Conservation (phyloP, 768 basidiomycete species). For the Pisolithus marmoratus region DNA sequence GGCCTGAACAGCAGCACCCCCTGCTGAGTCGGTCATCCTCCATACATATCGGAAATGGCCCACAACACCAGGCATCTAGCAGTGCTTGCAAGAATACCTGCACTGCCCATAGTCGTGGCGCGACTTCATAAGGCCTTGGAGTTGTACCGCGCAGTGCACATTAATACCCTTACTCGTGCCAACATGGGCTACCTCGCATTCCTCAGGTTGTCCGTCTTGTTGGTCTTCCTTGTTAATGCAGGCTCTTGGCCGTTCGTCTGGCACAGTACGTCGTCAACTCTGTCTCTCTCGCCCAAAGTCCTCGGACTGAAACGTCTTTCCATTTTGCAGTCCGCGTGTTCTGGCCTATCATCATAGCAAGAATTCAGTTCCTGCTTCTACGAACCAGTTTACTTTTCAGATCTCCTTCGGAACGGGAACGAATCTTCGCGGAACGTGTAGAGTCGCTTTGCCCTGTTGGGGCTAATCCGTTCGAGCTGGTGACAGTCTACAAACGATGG, state of each 20-base stretch:
- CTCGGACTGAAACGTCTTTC: too few species aligned
- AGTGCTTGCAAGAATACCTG: constrained; percentile 12
- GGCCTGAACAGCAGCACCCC: too few species aligned
- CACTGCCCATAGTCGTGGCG: background rate
- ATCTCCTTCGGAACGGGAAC: constrained; percentile 25
- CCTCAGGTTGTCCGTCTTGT: constrained; percentile 13
- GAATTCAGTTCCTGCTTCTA: constrained; percentile 29
- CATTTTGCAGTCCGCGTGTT: constrained; percentile 45
- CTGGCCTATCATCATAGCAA: constrained; percentile 36
- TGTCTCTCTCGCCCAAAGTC: background rate
- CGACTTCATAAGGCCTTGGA: background rate
- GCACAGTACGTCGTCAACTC: constrained; percentile 49
- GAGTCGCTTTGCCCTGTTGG: constrained; percentile 51
- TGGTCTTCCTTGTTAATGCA: constrained; percentile 52
- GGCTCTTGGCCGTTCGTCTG: constrained; percentile 61
- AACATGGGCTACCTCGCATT: constrained; percentile 3
- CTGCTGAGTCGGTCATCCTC: too few species aligned
- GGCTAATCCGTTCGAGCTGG: constrained; percentile 45
- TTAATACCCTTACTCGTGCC: constrained; percentile 1
- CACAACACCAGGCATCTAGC: too few species aligned
- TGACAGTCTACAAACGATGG: constrained; percentile 39
- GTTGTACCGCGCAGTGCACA: constrained; percentile 3
- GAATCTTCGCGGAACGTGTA: constrained; percentile 38
- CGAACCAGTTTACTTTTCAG: constrained; percentile 34
- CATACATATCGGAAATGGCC: too few species aligned